These are phyloP conservation scores for Ramaria rubella DNA, from an alignment of 768 basidiomycete genomes.

Conservation along the genomic window DNA sequence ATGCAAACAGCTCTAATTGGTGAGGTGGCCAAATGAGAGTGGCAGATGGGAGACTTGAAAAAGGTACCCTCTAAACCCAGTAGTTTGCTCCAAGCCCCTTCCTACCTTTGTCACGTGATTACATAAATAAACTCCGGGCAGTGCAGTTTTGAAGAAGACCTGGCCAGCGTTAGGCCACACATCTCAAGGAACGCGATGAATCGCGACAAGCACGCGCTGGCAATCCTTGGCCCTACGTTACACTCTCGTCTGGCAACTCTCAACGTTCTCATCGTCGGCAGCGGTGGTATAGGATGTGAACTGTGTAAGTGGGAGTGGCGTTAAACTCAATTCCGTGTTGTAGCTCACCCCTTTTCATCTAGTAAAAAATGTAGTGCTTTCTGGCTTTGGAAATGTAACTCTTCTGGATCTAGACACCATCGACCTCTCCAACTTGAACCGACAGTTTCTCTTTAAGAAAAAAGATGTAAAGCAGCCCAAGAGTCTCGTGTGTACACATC, in stretches of 20 bases:
- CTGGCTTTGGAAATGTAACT: conserved; percentile 89
- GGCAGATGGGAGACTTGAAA: too few species aligned
- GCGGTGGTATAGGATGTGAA: conserved; percentile 97
- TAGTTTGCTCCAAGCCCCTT: too few species aligned
- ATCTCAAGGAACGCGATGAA: conserved; percentile 4
- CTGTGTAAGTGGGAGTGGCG: conserved; percentile 48
- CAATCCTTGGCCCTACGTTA: conserved; percentile 74
- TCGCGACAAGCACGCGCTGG: conserved; percentile 55
- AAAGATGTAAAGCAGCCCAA: conserved; percentile 98
- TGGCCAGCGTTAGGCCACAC: not conserved
- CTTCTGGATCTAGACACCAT: conserved; percentile 97
- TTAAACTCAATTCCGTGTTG: not conserved
- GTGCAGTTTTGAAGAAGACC: too few species aligned
- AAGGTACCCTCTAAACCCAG: too few species aligned
- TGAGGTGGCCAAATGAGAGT: too few species aligned
- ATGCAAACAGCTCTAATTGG: too few species aligned
- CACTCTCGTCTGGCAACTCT: conserved; percentile 53
- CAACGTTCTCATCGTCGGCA: conserved; percentile 84
- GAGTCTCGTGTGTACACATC: conserved; percentile 54
- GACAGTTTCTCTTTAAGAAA: conserved; percentile 94
- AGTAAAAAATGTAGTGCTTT: conserved; percentile 95
- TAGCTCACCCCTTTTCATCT: conserved; percentile 3
- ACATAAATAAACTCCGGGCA: too few species aligned
- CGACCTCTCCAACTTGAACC: conserved; percentile 94
- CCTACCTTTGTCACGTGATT: too few species aligned